A percentile compares a stretch with the other conserved stretches of the same genome.
Conservation (phyloP, 768 basidiomycete genomes). For the Boletus tomentosulus region DNA sequence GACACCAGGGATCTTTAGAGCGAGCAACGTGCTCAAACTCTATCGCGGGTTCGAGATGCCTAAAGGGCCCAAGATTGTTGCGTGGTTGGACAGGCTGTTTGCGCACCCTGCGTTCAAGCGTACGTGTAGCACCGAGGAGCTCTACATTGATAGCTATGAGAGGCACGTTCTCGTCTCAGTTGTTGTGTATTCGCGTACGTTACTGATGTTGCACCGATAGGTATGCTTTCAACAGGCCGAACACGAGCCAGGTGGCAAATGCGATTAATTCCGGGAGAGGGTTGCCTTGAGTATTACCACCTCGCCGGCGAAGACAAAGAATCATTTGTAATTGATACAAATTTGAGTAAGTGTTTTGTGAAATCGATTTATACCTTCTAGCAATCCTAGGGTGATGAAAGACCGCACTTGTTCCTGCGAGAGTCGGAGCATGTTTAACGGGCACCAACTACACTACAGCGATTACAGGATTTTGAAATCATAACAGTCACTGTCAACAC, state of each 20-base stretch:
- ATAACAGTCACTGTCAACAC: no score
- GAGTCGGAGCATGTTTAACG: no score
- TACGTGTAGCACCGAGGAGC: constrained; percentile 63
- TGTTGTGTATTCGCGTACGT: neutral
- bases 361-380: neutral
- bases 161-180: constrained; percentile 37
- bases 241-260: constrained; percentile 71
- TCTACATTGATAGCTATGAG: constrained; percentile 73
- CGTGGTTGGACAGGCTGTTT: constrained; percentile 52
- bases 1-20: constrained; percentile 59
- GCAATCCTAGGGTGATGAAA: neutral
- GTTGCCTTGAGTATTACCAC: constrained; percentile 45
- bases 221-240: constrained; percentile 73
- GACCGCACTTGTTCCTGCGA: no score
- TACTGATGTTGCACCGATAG: constrained; percentile 31
- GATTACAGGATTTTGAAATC: no score
- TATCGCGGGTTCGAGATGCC: constrained; percentile 67
- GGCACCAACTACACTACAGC: no score
- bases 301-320: neutral
- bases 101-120: constrained; percentile 58
- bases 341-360: neutral
- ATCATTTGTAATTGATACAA: neutral
- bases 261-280: constrained; percentile 66
- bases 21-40: constrained; percentile 57
- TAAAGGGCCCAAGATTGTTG: constrained; percentile 42